These are phyloP conservation scores for Lagenidium sp. DNA, from an alignment of 352 stramenopile species.

Conservation along the genomic window DNA sequence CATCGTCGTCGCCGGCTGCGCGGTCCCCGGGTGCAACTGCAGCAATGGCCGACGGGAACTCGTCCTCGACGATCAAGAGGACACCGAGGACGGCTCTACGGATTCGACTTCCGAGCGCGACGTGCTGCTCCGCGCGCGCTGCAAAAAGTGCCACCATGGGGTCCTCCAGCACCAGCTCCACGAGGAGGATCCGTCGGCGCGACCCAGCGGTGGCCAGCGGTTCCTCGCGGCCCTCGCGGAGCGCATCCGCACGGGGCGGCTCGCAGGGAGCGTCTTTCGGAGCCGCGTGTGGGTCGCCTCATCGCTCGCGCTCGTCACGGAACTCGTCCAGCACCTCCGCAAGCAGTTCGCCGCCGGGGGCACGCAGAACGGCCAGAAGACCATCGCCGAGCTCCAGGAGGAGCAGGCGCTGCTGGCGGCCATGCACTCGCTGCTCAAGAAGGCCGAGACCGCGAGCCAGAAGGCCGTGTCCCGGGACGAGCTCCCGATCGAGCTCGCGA, in stretches of 20 bases:
- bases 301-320: conserved; percentile 31
- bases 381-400: conserved; percentile 29
- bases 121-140: conserved; percentile 25
- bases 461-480: conserved; percentile 42
- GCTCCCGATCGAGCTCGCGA: conserved; percentile 51
- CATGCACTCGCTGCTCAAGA: conserved; percentile 37
- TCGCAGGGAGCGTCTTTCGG: conserved; percentile 41
- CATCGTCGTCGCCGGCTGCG: conserved; percentile 35
- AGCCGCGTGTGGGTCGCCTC: conserved; percentile 59
- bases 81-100: conserved; percentile 13
- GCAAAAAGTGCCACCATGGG: conserved; percentile 59
- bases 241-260: conserved; percentile 42
- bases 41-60: conserved; percentile 24
- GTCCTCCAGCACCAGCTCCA: conserved; percentile 55
- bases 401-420: conserved; percentile 47
- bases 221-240: conserved; percentile 48
- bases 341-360: conserved; percentile 39
- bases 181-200: conserved; percentile 20
- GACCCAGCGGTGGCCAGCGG: conserved; percentile 45
- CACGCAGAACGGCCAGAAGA: conserved; percentile 63
- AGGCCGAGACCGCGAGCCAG: conserved; percentile 30
- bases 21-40: conserved; percentile 57
- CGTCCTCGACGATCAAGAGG: conserved; percentile 12
- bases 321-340: conserved; percentile 37
- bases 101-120: conserved; percentile 17